Percentiles rank a stretch among this genome's conserved stretches.
Evolutionary conservation across 441 rosid genomes (phyloP).

Genomic region (Aquilaria agallochum): DNA sequence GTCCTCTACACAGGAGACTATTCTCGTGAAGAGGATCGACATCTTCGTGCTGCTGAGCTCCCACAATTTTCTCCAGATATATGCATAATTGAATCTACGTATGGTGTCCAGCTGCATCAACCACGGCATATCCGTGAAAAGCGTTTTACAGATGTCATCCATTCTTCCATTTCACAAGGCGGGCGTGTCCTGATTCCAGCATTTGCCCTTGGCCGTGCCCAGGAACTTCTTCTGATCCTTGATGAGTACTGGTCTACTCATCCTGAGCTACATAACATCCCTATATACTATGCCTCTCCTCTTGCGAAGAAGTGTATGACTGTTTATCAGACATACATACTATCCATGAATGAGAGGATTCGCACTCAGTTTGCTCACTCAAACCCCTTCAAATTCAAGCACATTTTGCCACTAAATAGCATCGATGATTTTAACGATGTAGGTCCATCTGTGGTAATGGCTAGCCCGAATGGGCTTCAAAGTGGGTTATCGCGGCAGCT

Average conservation of each 20-base stretch:
- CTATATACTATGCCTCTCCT: conserved; percentile 89
- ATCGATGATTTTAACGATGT: conserved; percentile 79
- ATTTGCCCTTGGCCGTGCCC: conserved; percentile 94
- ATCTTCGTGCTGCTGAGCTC: conserved; percentile 91
- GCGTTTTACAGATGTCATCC: conserved; percentile 90
- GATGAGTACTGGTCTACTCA: conserved; percentile 91
- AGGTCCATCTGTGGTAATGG: conserved; percentile 94
- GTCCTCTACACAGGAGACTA: conserved; percentile 92
- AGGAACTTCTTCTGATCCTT: conserved; percentile 83
- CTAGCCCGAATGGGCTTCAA: conserved; percentile 86
- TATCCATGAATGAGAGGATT: conserved; percentile 89
- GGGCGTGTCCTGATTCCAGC: conserved; percentile 93
- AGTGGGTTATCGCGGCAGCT: conserved; percentile 88
- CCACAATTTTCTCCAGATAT: conserved; percentile 96
- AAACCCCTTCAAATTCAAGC: conserved; percentile 89
- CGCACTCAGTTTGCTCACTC: conserved; percentile 86
- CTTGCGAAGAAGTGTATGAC: conserved; percentile 93
- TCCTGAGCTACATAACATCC: conserved; percentile 80
- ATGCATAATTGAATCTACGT: conserved; percentile 90
- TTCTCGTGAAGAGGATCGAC: conserved; percentile 92
- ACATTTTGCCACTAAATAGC: conserved; percentile 70
- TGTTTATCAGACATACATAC: conserved; percentile 88
- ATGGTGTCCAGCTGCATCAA: conserved; percentile 94
- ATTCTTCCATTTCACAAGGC: conserved; percentile 76
- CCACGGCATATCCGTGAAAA: conserved; percentile 81